A percentile compares a stretch with the other conserved stretches of the same genome.
Conservation (phyloP, 805 yeast genomes). For the Candida pini region DNA sequence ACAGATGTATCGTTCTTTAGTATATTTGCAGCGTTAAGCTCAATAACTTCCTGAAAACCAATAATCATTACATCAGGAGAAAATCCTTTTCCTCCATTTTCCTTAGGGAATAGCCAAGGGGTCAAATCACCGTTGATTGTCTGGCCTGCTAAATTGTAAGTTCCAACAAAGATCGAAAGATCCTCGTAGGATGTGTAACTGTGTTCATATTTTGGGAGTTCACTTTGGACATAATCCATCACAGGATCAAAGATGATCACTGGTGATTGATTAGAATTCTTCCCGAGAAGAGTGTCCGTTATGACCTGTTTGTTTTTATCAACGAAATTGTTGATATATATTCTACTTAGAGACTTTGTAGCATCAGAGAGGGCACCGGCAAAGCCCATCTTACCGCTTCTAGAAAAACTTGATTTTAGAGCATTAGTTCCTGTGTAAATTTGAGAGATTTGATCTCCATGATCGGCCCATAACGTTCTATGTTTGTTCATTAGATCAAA, state of each 20-base stretch:
- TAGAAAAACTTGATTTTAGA: constrained; percentile 84
- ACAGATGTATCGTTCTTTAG: constrained; percentile 78
- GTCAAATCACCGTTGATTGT: constrained; percentile 52
- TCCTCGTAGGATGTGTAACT: constrained; percentile 57
- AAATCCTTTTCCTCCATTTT: constrained; percentile 39
- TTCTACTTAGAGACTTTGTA: constrained; percentile 88
- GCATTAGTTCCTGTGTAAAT: constrained; percentile 98
- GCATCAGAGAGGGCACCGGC: constrained; percentile 98
- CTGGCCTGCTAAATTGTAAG: constrained; percentile 83
- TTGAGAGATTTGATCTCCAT: constrained; percentile 93
- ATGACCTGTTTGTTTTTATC: constrained; percentile 89
- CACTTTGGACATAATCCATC: constrained; percentile 71
- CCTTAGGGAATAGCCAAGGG: constrained; percentile 77
- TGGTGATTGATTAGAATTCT: constrained; percentile 61
- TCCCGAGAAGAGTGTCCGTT: constrained; percentile 81
- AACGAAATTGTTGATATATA: constrained; percentile 93
- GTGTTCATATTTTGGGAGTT: constrained; percentile 42
- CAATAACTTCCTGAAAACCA: constrained; percentile 93
- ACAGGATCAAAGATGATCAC: constrained; percentile 85
- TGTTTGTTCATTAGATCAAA: constrained; percentile 65
- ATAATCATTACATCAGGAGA: constrained; percentile 80
- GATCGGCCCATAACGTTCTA: constrained; percentile 94
- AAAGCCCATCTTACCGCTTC: constrained; percentile 92
- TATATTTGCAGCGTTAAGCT: constrained; percentile 86
- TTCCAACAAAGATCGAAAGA: constrained; percentile 70